Base-by-base conservation (phyloP, 306 rosid genomes). In the Benincasa hispida region DNA sequence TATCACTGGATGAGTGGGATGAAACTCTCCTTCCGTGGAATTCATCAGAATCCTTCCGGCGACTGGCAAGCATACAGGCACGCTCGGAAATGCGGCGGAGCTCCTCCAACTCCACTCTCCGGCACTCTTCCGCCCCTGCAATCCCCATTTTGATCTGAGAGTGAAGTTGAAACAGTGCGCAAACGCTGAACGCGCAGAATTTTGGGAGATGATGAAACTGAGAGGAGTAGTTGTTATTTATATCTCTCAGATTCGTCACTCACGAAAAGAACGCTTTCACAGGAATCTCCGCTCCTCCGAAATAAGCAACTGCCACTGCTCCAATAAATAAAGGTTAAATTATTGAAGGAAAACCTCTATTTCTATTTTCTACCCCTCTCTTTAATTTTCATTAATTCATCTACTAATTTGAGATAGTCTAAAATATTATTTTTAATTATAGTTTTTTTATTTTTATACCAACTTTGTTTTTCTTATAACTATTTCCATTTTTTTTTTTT, bases 101-200 rank as follows among this genome's bases (percentile, higher is more conserved):
- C 47, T 76, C 87, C 34, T 92, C 90, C 74, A 80, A 6, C 82
- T 85, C 96, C 39, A 34, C 75, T 79, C 22, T 81, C 83, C 14
- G 55, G 74, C 78, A 76, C 83, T 90, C 96, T 30, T 84, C 90
- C 5, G 85, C 76, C 30, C 79, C 55, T 0, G 82, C 75, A 54
- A 91, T 82, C 42, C 97, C 97, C 98, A 93, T 90, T 56, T 30
- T 7, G 22, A 53, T 53, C 57, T 53, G 10, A 0, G 5, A 32
- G 35, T 10, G 28, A n/a, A 60, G 67, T 13, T 60, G 66, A 25
- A 60, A 60, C 19, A 27, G 66, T 5, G 37, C 10, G 66, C 5
- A 12, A 60, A 14, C 18, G 30, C 8, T 50, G 42, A 61, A 5
- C 10, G 37, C 27, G 11, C 39, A 28, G 11, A 60, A 60, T 27